Evolutionary conservation across 257 asterid genomes (phyloP).

Genomic region (Solanum ahanhuiri): DNA sequence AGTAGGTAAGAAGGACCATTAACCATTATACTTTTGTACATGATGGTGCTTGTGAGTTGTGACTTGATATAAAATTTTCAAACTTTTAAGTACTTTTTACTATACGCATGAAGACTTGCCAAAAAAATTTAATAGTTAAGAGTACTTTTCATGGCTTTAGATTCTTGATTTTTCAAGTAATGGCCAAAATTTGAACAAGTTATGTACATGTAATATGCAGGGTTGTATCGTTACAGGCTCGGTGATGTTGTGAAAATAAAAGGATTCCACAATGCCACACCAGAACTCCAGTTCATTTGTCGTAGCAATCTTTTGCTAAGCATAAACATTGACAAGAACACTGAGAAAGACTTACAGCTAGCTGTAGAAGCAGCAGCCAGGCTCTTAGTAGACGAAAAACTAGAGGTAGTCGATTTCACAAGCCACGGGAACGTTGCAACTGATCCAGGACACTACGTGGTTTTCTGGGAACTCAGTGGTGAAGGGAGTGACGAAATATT

Average conservation of each 20-base stretch:
- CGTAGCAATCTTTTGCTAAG: conserved; percentile 75
- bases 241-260: conserved; percentile 83
- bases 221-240: conserved; percentile 75
- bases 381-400: conserved; percentile 42
- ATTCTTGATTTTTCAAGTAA: background rate
- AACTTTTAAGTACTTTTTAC: background rate
- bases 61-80: background rate
- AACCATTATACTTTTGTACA: background rate
- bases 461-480: conserved; percentile 77
- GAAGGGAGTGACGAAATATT: conserved; percentile 43
- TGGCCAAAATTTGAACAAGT: background rate
- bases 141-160: background rate
- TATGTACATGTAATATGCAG: conserved; percentile 26
- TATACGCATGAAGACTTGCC: background rate
- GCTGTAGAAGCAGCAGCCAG: conserved; percentile 69
- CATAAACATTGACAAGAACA: conserved; percentile 88
- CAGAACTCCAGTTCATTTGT: conserved; percentile 80
- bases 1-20: background rate
- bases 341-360: conserved; percentile 80
- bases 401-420: conserved; percentile 82
- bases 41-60: background rate
- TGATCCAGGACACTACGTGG: conserved; percentile 67
- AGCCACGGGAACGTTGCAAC: conserved; percentile 49
- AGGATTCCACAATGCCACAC: conserved; percentile 83
- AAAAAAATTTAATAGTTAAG: background rate